Percentiles rank a stretch among this genome's conserved stretches.
Evolutionary conservation across 2,329 filamentous ascomycete genomes (phyloP).

Genomic region (Claviceps maximensis): DNA sequence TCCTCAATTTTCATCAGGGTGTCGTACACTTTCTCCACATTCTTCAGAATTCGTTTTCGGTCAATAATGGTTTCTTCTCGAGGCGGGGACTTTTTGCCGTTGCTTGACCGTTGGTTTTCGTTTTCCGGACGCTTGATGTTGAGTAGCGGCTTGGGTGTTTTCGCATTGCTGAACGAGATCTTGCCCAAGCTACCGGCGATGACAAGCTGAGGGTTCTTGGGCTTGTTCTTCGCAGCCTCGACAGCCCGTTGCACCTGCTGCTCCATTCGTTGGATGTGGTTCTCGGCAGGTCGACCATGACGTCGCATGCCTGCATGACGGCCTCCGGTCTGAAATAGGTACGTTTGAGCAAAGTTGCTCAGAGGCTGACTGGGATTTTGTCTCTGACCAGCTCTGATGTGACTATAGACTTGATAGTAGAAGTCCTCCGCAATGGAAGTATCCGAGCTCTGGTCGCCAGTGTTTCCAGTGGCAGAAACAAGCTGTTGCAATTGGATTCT

Average conservation of each 20-base stretch:
- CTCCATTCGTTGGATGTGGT: conserved; percentile 98
- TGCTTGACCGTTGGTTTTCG: conserved; percentile 39
- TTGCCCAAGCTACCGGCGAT: conserved; percentile 94
- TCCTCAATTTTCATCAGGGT: conserved; percentile 91
- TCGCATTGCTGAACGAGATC: conserved; percentile 97
- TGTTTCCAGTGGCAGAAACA: conserved; percentile 79
- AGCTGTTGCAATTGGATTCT: conserved; percentile 95
- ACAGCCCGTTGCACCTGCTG: conserved; percentile 96
- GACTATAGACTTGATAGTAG: conserved; percentile 95
- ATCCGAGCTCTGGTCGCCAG: conserved; percentile 67
- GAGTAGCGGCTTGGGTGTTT: conserved; percentile 86
- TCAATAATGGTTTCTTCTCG: conserved; percentile 43
- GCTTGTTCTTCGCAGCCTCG: conserved; percentile 91
- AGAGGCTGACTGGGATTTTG: conserved; percentile 88
- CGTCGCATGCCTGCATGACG: conserved; percentile 63
- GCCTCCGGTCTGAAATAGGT: conserved; percentile 86
- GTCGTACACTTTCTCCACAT: conserved; percentile 79
- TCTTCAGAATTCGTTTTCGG: conserved; percentile 68
- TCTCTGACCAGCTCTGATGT: conserved; percentile 79
- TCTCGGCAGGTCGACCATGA: conserved; percentile 74
- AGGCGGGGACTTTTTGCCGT: conserved; percentile 28
- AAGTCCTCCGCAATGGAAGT: conserved; percentile 83
- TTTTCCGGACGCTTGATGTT: conserved; percentile 86
- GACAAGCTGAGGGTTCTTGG: conserved; percentile 93
- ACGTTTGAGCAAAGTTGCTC: conserved; percentile 95